Percentiles rank a stretch among this genome's conserved stretches.
Evolutionary conservation across 75 land plant species (phyloP).

Genomic region (Cunninghamia lanceolata): DNA sequence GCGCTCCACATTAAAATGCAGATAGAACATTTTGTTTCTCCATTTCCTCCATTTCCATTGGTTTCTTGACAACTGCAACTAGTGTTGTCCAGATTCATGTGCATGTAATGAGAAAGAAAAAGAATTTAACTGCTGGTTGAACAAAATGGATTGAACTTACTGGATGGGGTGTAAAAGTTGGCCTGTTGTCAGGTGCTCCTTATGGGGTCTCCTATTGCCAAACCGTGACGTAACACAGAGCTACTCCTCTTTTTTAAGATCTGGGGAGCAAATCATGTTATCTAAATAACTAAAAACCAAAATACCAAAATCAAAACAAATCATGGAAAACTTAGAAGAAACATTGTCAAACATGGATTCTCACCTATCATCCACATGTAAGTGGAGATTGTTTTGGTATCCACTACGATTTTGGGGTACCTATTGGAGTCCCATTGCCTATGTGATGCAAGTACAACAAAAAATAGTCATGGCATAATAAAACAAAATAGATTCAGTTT

Average conservation of each 20-base stretch:
- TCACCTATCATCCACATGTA: constrained; percentile 1
- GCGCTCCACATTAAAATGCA: too few species aligned
- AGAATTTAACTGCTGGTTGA: constrained; percentile 14
- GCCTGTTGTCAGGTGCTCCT: constrained; percentile 56
- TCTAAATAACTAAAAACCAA: neutral
- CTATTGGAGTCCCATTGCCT: neutral
- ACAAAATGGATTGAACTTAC: constrained; percentile 2
- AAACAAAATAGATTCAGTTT: neutral
- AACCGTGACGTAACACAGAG: constrained; percentile 39
- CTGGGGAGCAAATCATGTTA: constrained; percentile 21
- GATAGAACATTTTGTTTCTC: too few species aligned
- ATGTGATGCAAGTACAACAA: neutral
- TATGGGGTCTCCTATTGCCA: constrained; percentile 39
- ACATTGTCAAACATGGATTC: neutral
- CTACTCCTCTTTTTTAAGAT: constrained; percentile 41
- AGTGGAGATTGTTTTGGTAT: neutral
- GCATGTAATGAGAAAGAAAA: neutral
- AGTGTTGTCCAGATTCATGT: constrained; percentile 13
- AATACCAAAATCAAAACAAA: neutral
- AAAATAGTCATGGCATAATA: neutral
- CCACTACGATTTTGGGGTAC: neutral
- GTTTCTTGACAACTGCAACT: too few species aligned
- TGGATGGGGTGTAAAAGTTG: constrained; percentile 23
- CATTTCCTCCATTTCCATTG: too few species aligned
- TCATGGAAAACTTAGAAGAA: neutral